Evolutionary conservation across 441 rosid species (phyloP), one percentile per base, ranked within the genome.

Genomic region (Rhodomyrtus psidioides): DNA sequence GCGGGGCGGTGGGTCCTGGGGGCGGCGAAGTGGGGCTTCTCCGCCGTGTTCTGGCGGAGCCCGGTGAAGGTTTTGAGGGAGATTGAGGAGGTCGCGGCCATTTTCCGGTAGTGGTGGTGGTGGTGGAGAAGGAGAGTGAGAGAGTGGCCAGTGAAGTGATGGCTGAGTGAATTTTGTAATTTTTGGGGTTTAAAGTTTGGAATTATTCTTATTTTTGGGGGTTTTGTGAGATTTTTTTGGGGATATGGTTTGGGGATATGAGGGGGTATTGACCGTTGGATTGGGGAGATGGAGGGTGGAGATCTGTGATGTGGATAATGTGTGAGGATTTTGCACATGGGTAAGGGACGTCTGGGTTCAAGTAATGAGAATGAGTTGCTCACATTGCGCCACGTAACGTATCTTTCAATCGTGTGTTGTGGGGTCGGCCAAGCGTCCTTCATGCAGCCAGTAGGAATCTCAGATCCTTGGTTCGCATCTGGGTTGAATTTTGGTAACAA

Each of bases 21-120:
- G 12, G 88, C 86, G 1, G 86, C 49, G 88, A 91, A 84, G 3
- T 84, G 90, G 62, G 91, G 87, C 2, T 88, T 90, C 3, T 90
- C 91, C 15, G 89, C 16, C 70, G 92, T 87, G 76, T 53, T 83
- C 53, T 89, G 94, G 83, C 95, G 96, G 89, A 94, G 96, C 34
- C 96, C 98, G 76, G 93, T 92, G 92, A 93, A 94, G 90, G 95
- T 90, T 84, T 93, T 95, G 94, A 95, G 91, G 85, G 92, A 91
- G 56, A 92, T 19, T 23, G 96, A 89, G 74, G 39, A 60, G 42
- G 74, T 4, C 21, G 12, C 1, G 83, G 95, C 88, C 95, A 93
- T 59, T 82, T 34, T 12, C 87, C 81, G 49, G 62, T 34, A 23
- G 84, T 4, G n/a, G 12, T 4, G 74, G 74, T 6, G 75, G 75